Evolutionary conservation across 345 rosid species (phyloP), one percentile per base, ranked within the genome.

Genomic region (Aegle marmelos): DNA sequence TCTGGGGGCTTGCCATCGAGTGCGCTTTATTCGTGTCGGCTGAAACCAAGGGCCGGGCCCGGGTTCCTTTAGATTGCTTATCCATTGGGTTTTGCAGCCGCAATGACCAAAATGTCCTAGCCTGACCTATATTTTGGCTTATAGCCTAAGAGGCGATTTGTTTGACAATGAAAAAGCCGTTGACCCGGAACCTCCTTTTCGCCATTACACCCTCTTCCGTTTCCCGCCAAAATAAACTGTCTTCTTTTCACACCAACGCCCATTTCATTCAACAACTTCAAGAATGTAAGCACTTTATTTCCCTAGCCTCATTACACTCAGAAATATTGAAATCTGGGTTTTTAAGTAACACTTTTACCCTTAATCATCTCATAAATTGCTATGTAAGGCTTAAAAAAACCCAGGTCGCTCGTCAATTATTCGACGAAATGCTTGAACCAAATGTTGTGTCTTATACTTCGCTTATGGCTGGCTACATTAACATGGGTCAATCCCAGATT

Each of bases 391-490:
- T 84, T 56, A 78, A 27, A 6, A 80, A 70, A 13, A 82, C 73
- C 65, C 59, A 4, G 13, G 30, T 53, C 39, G 96, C 96, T 2
- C 86, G 50, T 57, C 80, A 78, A 7, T 2, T 91, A 88, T 87
- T 92, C 68, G 94, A 88, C 0, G 98, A 92, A 88, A 92, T 92
- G 91, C 72, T 74, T 64, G 85, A 89, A 64, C 93, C 92, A 72
- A 91, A 94, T 27, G 94, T 91, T 8, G 91, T 94, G 8, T 94
- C 97, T 0, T 94, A 87, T 86, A 91, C 93, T 61, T 86, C 96
- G 27, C 85, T 94, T 77, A 87, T 89, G 71, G 84, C 91, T 1
- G 94, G 93, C 36, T 86, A 82, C 68, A 78, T 82, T 39, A 77
- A 78, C 70, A 7, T 56, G 74, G 87, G 87, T 65, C 72, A 50